Base-by-base conservation (phyloP, 106 monocot genomes). In the Dendrobium catenatum region DNA sequence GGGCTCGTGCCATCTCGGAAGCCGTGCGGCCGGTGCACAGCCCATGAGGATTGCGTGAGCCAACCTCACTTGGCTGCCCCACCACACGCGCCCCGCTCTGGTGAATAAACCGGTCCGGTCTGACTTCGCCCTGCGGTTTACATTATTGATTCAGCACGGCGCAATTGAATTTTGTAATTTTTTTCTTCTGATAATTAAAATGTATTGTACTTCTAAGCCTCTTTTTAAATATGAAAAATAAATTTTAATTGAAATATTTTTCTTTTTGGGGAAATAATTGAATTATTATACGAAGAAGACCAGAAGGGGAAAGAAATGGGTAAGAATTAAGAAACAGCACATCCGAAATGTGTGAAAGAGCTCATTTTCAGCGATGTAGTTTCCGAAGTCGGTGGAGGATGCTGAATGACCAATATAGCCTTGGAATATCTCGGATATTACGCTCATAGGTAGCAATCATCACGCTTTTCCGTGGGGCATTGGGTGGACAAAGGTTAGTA, bases 1-100 rank as follows among this genome's bases (percentile, higher is more conserved):
- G 24, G 55, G 75, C 74, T 81, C 75, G 74, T 81, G 81, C 56
- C 81, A 26, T 74, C 75, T 81, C 75, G 43, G 42, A 75, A 55
- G 55, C 55, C 73, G 81, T 58, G 81, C 49, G n/a, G 31, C 40
- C 7, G 58, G 37, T 58, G 19, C 49, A 22, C 22, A 75, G 15
- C 72, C 56, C 75, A 75, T 59, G 40, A 43, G 75, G 42, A 81
- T 72, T 41, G 73, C 81, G 81, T 81, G 81, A 73, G 43, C 61
- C 61, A n/a, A 19, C 73, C 73, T 42, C 42, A 37, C 15, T 26
- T 33, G 20, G 19, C 6, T 17, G 6, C 7, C 43, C 20, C 42
- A 20, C 72, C 33, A 4, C 16, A 15, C 55, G 10, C n/a, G 20
- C 31, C 13, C 61, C 19, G 0, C 29, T 15, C 31, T 61, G 22